A percentile compares a stretch with the other conserved stretches of the same genome.
Evolutionary conservation across 495 filamentous ascomycete genomes (phyloP).

Genomic region (Penicillium cosmopolitanum): DNA sequence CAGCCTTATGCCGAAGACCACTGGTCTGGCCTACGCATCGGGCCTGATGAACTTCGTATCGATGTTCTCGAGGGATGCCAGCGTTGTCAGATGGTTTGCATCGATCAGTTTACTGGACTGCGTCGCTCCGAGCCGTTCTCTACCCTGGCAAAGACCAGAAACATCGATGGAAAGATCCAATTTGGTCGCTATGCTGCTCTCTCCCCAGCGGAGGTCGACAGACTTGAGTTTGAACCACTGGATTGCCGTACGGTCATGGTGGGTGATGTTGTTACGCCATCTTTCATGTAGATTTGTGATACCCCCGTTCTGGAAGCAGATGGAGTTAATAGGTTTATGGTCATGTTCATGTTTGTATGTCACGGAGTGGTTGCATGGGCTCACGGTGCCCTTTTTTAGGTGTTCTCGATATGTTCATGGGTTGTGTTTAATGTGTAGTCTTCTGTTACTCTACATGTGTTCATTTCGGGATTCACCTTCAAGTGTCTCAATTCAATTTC

Average conservation of each 20-base stretch:
- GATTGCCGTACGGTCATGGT: conserved; percentile 43
- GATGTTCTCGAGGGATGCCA: conserved; percentile 81
- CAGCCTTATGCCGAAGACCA: conserved; percentile 59
- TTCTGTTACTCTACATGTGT: background rate
- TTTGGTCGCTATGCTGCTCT: conserved; percentile 79
- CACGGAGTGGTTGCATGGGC: background rate
- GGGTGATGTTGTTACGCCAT: conserved; percentile 45
- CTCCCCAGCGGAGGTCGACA: conserved; percentile 21
- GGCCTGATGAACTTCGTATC: conserved; percentile 47
- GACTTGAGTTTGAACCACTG: conserved; percentile 22
- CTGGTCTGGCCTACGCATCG: conserved; percentile 48
- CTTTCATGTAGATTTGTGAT: conserved; percentile 24
- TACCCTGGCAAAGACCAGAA: conserved; percentile 82
- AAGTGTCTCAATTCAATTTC: background rate
- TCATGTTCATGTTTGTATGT: background rate
- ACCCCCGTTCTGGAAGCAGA: background rate
- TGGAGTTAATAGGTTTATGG: background rate
- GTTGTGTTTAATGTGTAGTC: background rate
- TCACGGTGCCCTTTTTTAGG: background rate
- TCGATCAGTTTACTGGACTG: conserved; percentile 80
- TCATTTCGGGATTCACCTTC: background rate
- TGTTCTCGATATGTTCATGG: background rate
- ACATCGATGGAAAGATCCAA: conserved; percentile 77
- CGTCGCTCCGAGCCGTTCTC: conserved; percentile 84
- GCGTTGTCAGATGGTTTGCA: conserved; percentile 93